Conservation (phyloP, 163 green algal species). For the Trebouxia gelatinosa region DNA sequence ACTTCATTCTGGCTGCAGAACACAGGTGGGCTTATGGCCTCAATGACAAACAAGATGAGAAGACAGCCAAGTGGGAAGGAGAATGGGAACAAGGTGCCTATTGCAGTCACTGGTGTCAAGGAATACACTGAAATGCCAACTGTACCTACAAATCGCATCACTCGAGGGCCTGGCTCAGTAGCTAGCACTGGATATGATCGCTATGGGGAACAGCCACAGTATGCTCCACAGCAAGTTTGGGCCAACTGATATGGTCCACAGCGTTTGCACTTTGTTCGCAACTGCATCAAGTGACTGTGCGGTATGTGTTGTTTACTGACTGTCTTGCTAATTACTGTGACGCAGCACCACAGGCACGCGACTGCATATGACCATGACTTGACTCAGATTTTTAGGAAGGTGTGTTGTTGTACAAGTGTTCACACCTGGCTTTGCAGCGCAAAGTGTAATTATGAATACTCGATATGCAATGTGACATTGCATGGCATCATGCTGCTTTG, state of each 20-base stretch:
- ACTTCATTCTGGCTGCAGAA: not conserved
- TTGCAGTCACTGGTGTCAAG: slow-evolving; percentile 10
- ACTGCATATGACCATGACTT: too few relatives aligned
- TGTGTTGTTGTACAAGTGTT: too few relatives aligned
- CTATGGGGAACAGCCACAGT: slow-evolving; percentile 28
- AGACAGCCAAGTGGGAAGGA: slow-evolving; percentile 34
- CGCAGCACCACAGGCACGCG: too few relatives aligned
- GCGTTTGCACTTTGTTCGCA: too few relatives aligned
- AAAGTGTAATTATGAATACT: too few relatives aligned
- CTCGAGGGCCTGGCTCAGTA: not conserved
- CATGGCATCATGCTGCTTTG: too few relatives aligned
- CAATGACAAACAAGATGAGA: slow-evolving; percentile 29
- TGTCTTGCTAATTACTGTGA: too few relatives aligned
- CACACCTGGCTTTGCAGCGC: too few relatives aligned
- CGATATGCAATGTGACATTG: too few relatives aligned
- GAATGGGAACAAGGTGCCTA: slow-evolving; percentile 23
- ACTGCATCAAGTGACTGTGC: not conserved
- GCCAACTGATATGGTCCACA: not conserved
- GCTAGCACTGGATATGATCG: slow-evolving; percentile 33
- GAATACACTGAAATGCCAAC: slow-evolving; percentile 27
- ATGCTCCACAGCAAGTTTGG: slow-evolving; percentile 23
- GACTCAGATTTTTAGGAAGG: too few relatives aligned
- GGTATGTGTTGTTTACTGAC: too few relatives aligned
- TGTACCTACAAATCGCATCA: slow-evolving; percentile 32
- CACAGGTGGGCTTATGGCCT: slow-evolving; percentile 11